A percentile compares a stretch with the other conserved stretches of the same genome.
phyloP scores from a whole-genome alignment of 2,329 filamentous ascomycete species.

The Fusarium setosum region DNA sequence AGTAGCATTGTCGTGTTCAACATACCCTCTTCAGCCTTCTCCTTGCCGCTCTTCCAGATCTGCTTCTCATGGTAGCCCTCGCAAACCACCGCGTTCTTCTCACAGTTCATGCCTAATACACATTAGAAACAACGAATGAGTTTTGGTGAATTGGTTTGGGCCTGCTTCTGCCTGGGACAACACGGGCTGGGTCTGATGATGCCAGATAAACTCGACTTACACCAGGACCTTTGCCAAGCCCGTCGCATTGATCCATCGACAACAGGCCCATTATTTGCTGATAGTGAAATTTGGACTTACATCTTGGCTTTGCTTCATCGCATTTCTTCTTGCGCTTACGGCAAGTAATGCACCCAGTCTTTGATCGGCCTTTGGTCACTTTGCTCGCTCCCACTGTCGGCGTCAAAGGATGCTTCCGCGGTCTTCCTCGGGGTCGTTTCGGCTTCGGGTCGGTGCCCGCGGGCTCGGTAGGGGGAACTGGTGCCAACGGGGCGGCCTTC shows the following conservation, averaged over 20 bases:
- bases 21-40: constrained; percentile 76
- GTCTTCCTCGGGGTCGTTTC: constrained; percentile 80
- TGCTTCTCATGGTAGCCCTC: constrained; percentile 91
- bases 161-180: constrained; percentile 55
- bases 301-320: constrained; percentile 71
- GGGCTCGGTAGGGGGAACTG: constrained; percentile 29
- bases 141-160: not conserved
- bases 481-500: constrained; percentile 52
- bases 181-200: too few species aligned
- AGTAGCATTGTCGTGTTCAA: not conserved
- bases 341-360: constrained; percentile 76
- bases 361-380: constrained; percentile 79
- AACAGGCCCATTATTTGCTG: too few species aligned
- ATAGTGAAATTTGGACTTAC: too few species aligned
- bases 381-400: constrained; percentile 71
- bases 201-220: too few species aligned
- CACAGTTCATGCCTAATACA: constrained; percentile 80
- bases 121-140: constrained; percentile 20
- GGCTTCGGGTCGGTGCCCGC: constrained; percentile 51
- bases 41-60: constrained; percentile 87
- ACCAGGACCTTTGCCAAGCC: too few species aligned
- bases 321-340: constrained; percentile 79
- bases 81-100: constrained; percentile 93
- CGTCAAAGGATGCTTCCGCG: constrained; percentile 81
- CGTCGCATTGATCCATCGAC: too few species aligned